phyloP scores from a whole-genome alignment of 2,329 filamentous ascomycete species.

The Cladosporium sphaerospermum region DNA sequence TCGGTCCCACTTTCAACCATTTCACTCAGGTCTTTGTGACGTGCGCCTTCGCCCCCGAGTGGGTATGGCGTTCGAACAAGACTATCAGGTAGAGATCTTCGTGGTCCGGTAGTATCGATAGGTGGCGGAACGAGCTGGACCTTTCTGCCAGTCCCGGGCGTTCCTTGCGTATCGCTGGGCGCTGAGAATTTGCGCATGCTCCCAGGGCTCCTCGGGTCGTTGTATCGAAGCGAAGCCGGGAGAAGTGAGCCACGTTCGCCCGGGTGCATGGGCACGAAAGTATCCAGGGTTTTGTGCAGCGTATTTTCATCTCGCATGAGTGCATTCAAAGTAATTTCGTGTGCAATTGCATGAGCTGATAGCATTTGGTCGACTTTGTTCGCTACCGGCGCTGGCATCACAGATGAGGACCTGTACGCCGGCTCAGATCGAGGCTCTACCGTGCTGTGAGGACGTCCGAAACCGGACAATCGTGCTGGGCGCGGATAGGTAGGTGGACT shows the following conservation, averaged over 20 bases:
- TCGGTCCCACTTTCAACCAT: slow-evolving; percentile 12
- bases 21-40: slow-evolving; percentile 22
- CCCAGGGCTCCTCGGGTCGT: slow-evolving; percentile 22
- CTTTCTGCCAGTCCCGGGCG: slow-evolving; percentile 14
- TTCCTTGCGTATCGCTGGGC: neutral
- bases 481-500: slow-evolving; percentile 16
- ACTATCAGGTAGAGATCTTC: slow-evolving; percentile 21
- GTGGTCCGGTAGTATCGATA: slow-evolving; percentile 24
- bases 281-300: slow-evolving; percentile 16
- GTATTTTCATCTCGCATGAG: slow-evolving; percentile 26
- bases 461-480: slow-evolving; percentile 8
- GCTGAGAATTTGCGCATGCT: slow-evolving; percentile 7
- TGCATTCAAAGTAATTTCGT: slow-evolving; percentile 29
- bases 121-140: slow-evolving; percentile 30
- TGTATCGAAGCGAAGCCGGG: slow-evolving; percentile 17
- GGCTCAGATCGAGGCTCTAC: slow-evolving; percentile 8
- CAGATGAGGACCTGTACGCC: slow-evolving; percentile 10
- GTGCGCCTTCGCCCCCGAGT: slow-evolving; percentile 12
- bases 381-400: slow-evolving; percentile 3
- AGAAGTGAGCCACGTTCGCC: slow-evolving; percentile 18
- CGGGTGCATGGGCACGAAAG: slow-evolving; percentile 14
- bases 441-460: slow-evolving; percentile 4
- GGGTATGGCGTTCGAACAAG: slow-evolving; percentile 31
- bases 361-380: slow-evolving; percentile 24
- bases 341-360: slow-evolving; percentile 25